Evolutionary conservation across 1,284 basidiomycete genomes (phyloP).

Genomic region (Lignosus rhinocerotis): DNA sequence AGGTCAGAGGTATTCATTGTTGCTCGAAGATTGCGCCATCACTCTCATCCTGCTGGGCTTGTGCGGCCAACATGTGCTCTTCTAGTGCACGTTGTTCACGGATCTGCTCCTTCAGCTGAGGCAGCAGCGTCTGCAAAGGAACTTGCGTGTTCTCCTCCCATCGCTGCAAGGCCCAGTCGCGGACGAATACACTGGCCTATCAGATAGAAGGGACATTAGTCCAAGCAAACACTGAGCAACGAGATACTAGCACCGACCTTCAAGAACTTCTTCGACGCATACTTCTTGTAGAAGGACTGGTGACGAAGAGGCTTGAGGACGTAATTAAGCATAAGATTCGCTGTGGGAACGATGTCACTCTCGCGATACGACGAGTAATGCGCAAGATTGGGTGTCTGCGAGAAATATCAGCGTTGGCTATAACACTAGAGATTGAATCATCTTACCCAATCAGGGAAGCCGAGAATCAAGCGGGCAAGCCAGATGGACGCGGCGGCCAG

Average conservation of each 20-base stretch:
- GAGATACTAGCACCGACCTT: constrained; percentile 58
- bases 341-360: constrained; percentile 81
- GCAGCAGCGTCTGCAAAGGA: constrained; percentile 51
- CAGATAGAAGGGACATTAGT: not conserved
- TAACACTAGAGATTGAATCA: not conserved
- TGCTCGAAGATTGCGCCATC: constrained; percentile 20
- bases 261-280: constrained; percentile 82
- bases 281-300: constrained; percentile 82
- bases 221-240: not conserved
- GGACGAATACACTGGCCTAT: constrained; percentile 61
- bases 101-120: constrained; percentile 53
- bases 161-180: constrained; percentile 61
- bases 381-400: constrained; percentile 80
- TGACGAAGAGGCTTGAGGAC: constrained; percentile 75
- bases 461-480: constrained; percentile 86
- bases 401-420: constrained; percentile 7
- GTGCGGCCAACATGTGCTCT: constrained; percentile 25
- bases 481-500: constrained; percentile 90
- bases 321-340: constrained; percentile 94
- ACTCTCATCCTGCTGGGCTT: constrained; percentile 18
- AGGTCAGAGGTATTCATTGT: constrained; percentile 1
- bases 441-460: constrained; percentile 84
- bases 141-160: constrained; percentile 60
- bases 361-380: constrained; percentile 94
- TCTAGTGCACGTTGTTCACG: constrained; percentile 38